Percentiles rank a stretch among this genome's conserved stretches.
These are phyloP conservation scores for Lasiosphaeriaceae sp. DNA, from an alignment of 495 filamentous ascomycete genomes.

Conservation along the genomic window DNA sequence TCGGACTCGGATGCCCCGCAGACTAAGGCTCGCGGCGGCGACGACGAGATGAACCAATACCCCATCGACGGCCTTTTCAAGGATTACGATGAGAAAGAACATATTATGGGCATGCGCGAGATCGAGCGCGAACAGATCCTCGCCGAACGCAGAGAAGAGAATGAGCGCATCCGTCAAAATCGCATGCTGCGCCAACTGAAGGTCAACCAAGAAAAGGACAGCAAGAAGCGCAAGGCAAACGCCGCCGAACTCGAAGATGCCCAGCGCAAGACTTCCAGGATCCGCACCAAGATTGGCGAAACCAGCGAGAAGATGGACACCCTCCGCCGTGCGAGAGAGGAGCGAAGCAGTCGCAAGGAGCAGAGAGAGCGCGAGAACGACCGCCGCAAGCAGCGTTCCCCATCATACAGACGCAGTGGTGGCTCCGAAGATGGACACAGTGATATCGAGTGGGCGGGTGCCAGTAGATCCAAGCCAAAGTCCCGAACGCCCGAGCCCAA, in stretches of 20 bases:
- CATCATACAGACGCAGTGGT: constrained; percentile 40
- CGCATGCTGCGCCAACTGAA: constrained; percentile 77
- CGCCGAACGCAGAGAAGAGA: constrained; percentile 78
- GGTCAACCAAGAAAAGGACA: constrained; percentile 59
- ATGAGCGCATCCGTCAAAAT: constrained; percentile 77
- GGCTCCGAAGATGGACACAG: constrained; percentile 72
- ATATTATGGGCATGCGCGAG: constrained; percentile 84
- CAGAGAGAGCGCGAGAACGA: constrained; percentile 64
- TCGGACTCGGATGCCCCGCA: constrained; percentile 62
- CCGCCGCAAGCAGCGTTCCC: constrained; percentile 50
- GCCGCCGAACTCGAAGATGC: constrained; percentile 67
- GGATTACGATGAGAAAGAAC: constrained; percentile 70
- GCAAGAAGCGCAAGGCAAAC: constrained; percentile 77
- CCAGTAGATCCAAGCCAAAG: constrained; percentile 38
- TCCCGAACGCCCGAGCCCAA: constrained; percentile 45
- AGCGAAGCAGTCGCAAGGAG: constrained; percentile 75
- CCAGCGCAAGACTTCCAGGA: constrained; percentile 74
- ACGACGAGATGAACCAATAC: constrained; percentile 65
- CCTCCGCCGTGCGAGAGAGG: constrained; percentile 78
- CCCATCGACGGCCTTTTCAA: constrained; percentile 86
- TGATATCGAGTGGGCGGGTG: constrained; percentile 67
- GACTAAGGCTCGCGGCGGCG: constrained; percentile 47
- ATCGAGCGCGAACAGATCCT: constrained; percentile 86
- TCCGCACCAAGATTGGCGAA: constrained; percentile 80
- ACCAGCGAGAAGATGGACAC: constrained; percentile 71